phyloP scores from a whole-genome alignment of 257 asterid species.

The Solanum sitiens region DNA sequence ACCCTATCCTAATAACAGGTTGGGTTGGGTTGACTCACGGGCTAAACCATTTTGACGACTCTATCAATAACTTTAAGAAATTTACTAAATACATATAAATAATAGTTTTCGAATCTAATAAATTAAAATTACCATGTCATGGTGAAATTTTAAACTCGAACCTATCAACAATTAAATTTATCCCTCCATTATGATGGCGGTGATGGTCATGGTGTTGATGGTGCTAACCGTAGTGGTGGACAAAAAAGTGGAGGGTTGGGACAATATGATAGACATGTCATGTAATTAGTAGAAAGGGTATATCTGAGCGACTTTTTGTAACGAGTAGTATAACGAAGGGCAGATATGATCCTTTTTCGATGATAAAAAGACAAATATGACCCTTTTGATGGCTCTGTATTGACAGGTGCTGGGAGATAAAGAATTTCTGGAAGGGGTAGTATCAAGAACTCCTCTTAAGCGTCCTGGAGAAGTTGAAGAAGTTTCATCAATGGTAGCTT shows the following conservation, averaged over 20 bases:
- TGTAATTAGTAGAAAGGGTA: background rate
- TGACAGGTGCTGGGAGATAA: conserved; percentile 50
- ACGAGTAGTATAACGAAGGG: background rate
- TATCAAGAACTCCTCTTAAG: conserved; percentile 54
- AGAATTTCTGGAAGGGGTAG: conserved; percentile 37
- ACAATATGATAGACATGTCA: too few relatives aligned
- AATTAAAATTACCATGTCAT: background rate
- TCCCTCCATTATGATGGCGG: background rate
- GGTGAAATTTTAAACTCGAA: background rate
- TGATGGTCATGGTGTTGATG: too few relatives aligned
- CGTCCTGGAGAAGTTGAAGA: conserved; percentile 69
- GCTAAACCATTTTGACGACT: too few relatives aligned
- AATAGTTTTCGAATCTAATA: too few relatives aligned
- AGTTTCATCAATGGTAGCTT: conserved; percentile 71
- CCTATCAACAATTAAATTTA: background rate
- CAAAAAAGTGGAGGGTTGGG: too few relatives aligned
- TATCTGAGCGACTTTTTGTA: background rate
- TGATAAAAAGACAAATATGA: background rate
- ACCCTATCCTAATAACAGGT: too few relatives aligned
- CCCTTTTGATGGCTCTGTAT: background rate
- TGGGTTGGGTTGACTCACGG: too few relatives aligned
- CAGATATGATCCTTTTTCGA: background rate
- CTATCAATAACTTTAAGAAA: too few relatives aligned
- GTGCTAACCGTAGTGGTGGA: too few relatives aligned
- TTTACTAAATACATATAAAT: too few relatives aligned